These are phyloP conservation scores for Populus pruinosa DNA, from an alignment of 345 rosid genomes.

Conservation along the genomic window DNA sequence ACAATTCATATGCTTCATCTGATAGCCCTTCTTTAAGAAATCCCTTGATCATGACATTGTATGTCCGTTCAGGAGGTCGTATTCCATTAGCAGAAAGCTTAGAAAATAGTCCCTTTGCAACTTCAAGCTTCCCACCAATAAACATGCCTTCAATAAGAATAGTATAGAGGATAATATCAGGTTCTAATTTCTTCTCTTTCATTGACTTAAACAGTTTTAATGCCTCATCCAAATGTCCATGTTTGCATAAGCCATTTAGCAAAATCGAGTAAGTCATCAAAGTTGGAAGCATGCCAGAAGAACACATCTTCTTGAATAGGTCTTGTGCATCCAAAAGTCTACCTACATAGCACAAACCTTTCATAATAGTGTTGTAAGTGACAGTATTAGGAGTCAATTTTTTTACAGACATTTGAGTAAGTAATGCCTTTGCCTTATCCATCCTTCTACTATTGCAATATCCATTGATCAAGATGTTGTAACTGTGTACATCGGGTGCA, in stretches of 20 bases:
- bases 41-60: background rate
- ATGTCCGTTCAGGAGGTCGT: background rate
- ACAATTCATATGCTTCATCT: background rate
- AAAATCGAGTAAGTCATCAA: background rate
- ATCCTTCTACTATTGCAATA: background rate
- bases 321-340: background rate
- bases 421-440: background rate
- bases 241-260: background rate
- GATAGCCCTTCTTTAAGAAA: background rate
- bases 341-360: background rate
- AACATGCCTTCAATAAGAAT: background rate
- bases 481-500: background rate
- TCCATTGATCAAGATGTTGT: background rate
- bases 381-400: background rate
- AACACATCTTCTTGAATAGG: background rate
- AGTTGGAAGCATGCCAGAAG: background rate
- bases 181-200: background rate
- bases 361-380: background rate
- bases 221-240: background rate
- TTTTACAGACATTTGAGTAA: background rate
- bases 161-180: background rate
- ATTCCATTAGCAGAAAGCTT: background rate
- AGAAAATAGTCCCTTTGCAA: background rate
- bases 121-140: background rate
- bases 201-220: background rate